A percentile compares a stretch with the other conserved stretches of the same genome.
These are phyloP conservation scores for Melaleuca quinquenervia DNA, from an alignment of 345 rosid species.

Conservation along the genomic window DNA sequence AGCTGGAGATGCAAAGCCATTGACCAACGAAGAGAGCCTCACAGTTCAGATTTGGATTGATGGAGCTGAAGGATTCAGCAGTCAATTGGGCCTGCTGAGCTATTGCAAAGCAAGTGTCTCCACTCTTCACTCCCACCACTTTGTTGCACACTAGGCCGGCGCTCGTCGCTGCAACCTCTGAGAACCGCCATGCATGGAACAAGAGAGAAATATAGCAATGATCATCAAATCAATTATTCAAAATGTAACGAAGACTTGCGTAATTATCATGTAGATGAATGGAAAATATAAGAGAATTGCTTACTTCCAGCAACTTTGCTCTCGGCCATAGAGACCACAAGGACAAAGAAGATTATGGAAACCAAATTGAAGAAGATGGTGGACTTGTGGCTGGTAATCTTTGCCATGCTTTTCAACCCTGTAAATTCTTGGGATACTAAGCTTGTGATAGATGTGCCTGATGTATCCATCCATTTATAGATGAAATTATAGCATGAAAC, in stretches of 20 bases:
- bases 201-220: background rate
- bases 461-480: background rate
- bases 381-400: background rate
- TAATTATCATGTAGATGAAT: background rate
- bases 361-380: background rate
- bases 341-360: background rate
- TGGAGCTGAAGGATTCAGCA: background rate
- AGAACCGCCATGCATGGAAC: background rate
- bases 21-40: background rate
- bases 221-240: background rate
- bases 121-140: background rate
- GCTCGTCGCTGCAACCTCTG: background rate
- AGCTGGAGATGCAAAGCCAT: background rate
- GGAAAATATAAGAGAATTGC: background rate
- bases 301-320: background rate
- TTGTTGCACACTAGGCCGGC: background rate
- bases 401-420: background rate
- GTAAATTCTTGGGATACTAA: background rate
- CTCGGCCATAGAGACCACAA: background rate
- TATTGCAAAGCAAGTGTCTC: background rate
- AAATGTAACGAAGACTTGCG: background rate
- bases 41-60: conserved; percentile 6
- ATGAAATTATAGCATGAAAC: background rate
- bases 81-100: background rate
- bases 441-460: background rate